Percentiles rank a stretch among this genome's conserved stretches.
These are phyloP conservation scores for Corylus avellana DNA, from an alignment of 306 rosid genomes.

Conservation along the genomic window DNA sequence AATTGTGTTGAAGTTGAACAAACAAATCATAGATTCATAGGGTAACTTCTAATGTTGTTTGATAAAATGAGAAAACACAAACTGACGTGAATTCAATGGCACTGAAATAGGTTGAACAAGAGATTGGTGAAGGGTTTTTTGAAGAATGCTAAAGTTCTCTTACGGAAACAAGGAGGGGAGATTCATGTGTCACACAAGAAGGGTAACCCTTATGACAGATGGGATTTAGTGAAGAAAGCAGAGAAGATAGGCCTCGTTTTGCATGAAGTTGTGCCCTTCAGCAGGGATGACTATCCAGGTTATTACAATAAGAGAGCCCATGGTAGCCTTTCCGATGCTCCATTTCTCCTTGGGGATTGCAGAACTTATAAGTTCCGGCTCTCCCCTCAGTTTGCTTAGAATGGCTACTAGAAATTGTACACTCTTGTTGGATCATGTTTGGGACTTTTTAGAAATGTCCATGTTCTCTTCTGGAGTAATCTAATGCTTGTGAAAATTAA, in stretches of 20 bases:
- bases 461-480: not conserved
- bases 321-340: too few relatives aligned
- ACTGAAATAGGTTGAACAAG: constrained; percentile 36
- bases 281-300: constrained; percentile 17
- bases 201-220: too few relatives aligned
- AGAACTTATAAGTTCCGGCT: constrained; percentile 61
- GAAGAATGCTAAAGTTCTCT: constrained; percentile 53
- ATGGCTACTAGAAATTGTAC: not conserved
- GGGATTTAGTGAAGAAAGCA: constrained; percentile 37
- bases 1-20: too few relatives aligned
- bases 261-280: constrained; percentile 47
- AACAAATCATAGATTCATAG: too few relatives aligned
- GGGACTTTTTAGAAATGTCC: constrained; percentile 19
- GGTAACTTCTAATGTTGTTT: too few relatives aligned
- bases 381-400: not conserved
- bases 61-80: too few relatives aligned
- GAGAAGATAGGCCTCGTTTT: constrained; percentile 53
- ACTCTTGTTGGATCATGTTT: constrained; percentile 17
- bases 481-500: not conserved
- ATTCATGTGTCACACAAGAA: too few relatives aligned
- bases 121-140: constrained; percentile 60
- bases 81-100: too few relatives aligned
- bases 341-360: constrained; percentile 19
- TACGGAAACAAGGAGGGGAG: constrained; percentile 39
- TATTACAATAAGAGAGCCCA: too few relatives aligned